These are phyloP conservation scores for Ascoidea tarda DNA, from an alignment of 805 yeast species.

Conservation along the genomic window DNA sequence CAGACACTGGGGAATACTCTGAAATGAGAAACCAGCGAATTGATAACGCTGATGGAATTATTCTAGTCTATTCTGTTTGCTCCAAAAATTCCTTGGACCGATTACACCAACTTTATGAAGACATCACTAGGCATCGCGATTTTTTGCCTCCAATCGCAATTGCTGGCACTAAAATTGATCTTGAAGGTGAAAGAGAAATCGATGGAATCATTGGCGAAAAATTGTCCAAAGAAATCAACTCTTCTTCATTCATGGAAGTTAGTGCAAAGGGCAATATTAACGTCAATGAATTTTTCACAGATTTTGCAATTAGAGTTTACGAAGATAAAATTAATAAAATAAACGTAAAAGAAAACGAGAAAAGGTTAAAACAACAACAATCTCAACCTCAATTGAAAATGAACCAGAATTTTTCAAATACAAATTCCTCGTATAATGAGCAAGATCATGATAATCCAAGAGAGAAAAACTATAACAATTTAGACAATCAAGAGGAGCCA, in stretches of 20 bases:
- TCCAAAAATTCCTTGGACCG: slow-evolving; percentile 32
- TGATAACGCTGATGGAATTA: slow-evolving; percentile 29
- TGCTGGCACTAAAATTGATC: neutral
- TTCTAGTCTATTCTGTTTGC: slow-evolving; percentile 34
- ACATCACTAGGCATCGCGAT: neutral
- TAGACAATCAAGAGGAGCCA: neutral
- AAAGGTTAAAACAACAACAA: neutral
- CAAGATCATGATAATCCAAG: neutral
- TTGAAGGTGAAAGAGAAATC: neutral
- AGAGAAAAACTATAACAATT: neutral
- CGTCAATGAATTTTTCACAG: neutral
- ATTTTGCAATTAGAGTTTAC: neutral
- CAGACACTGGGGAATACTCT: neutral
- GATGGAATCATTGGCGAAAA: neutral
- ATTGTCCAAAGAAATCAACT: neutral
- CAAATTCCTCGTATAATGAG: neutral
- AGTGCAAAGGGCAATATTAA: neutral
- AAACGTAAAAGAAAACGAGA: neutral
- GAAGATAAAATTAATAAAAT: neutral
- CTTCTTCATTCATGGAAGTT: neutral
- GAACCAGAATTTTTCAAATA: neutral
- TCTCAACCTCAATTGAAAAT: neutral
- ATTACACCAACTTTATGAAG: neutral
- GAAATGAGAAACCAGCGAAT: slow-evolving; percentile 8
- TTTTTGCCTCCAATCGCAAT: neutral